Conservation (phyloP, 2,329 filamentous ascomycete species). For the Fusarium fujikuroi region DNA sequence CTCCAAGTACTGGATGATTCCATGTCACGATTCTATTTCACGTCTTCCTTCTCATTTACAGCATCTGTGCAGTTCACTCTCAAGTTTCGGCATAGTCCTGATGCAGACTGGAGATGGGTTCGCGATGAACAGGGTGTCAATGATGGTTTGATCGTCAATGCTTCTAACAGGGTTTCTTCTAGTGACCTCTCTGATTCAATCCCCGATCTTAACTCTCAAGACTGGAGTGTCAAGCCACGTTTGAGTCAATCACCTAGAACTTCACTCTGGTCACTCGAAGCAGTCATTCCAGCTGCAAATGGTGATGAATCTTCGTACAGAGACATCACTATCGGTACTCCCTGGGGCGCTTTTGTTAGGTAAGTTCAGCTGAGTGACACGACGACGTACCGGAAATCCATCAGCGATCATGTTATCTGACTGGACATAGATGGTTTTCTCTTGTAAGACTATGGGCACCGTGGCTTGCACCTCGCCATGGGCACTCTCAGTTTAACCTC, state of each 20-base stretch:
- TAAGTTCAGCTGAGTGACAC: constrained; percentile 48
- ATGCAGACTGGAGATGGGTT: constrained; percentile 75
- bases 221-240: constrained; percentile 63
- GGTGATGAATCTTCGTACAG: constrained; percentile 68
- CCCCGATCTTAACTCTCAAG: constrained; percentile 61
- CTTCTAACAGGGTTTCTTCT: constrained; percentile 42
- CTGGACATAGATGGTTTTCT: constrained; percentile 75
- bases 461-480: constrained; percentile 92
- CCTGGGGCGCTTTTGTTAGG: constrained; percentile 66
- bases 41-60: constrained; percentile 58
- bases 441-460: constrained; percentile 82
- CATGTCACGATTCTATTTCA: constrained; percentile 63
- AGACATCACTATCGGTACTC: constrained; percentile 69
- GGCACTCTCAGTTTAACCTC: constrained; percentile 71
- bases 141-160: constrained; percentile 71
- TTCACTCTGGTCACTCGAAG: constrained; percentile 74
- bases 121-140: constrained; percentile 70
- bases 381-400: background rate
- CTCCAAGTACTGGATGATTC: constrained; percentile 56
- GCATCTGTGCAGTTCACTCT: constrained; percentile 72
- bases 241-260: constrained; percentile 75
- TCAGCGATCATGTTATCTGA: background rate
- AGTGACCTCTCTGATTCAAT: constrained; percentile 67
- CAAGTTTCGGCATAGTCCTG: constrained; percentile 68
- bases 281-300: constrained; percentile 65